Percentiles rank a stretch among this genome's conserved stretches.
These are phyloP conservation scores for Nakataea oryzae DNA, from an alignment of 2,329 filamentous ascomycete genomes.

Conservation along the genomic window DNA sequence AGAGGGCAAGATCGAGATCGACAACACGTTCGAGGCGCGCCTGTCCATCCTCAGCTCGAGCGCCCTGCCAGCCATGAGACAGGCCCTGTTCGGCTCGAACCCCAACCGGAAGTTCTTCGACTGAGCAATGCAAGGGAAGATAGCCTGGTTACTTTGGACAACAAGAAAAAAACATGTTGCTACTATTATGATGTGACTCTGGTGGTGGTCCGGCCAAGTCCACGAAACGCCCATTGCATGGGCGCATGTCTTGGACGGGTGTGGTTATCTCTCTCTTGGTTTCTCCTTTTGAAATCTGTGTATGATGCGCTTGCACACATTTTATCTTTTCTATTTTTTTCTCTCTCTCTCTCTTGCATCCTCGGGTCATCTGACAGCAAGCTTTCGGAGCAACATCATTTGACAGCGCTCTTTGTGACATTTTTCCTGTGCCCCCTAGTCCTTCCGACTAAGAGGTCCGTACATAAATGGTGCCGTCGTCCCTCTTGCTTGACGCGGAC, in stretches of 20 bases:
- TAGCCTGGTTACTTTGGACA: neutral
- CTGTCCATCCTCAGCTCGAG: conserved; percentile 75
- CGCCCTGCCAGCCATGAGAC: conserved; percentile 73
- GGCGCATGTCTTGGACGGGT: neutral
- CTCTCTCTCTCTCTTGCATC: no score
- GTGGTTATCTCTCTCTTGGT: neutral
- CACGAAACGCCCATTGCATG: neutral
- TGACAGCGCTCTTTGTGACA: neutral
- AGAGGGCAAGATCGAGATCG: conserved; percentile 90
- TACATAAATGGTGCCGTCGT: neutral
- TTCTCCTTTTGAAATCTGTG: neutral
- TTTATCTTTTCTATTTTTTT: neutral
- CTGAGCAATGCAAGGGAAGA: conserved; percentile 34
- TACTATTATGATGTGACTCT: neutral
- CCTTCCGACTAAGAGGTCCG: neutral
- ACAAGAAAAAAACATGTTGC: neutral
- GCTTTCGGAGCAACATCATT: neutral
- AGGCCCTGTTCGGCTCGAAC: conserved; percentile 88
- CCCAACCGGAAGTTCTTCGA: conserved; percentile 92
- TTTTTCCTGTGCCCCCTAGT: neutral
- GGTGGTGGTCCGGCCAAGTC: neutral
- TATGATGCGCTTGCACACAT: neutral
- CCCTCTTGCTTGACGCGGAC: conserved; percentile 2
- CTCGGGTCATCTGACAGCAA: neutral
- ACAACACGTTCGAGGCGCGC: conserved; percentile 95